phyloP scores from a whole-genome alignment of 2,329 filamentous ascomycete genomes.

The Fusarium beomiforme region DNA sequence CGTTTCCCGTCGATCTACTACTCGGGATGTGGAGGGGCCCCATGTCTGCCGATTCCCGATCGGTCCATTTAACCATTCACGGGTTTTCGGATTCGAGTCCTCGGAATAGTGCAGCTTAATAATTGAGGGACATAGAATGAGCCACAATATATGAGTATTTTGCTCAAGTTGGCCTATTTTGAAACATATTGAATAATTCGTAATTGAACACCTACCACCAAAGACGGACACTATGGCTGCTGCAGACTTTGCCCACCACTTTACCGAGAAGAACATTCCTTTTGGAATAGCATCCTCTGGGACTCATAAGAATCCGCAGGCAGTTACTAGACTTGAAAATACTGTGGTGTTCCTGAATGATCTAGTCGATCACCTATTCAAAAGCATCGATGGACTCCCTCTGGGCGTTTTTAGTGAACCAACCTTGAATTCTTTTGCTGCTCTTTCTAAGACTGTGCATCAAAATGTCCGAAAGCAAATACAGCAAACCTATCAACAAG shows the following conservation, averaged over 20 bases:
- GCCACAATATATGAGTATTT: too few species aligned
- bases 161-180: too few species aligned
- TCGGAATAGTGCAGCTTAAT: background rate
- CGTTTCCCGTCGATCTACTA: background rate
- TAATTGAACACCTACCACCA: accelerated
- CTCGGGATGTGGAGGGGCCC: conserved; percentile 27
- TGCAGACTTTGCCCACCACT: conserved; percentile 48
- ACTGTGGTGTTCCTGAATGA: conserved; percentile 62
- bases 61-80: background rate
- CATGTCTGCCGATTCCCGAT: background rate
- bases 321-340: conserved; percentile 61
- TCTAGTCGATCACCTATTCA: conserved; percentile 47
- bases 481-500: background rate
- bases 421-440: conserved; percentile 23
- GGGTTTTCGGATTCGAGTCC: background rate
- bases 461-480: background rate
- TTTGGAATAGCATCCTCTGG: conserved; percentile 61
- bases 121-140: background rate
- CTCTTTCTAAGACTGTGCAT: background rate
- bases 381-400: conserved; percentile 36
- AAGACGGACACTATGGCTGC: background rate
- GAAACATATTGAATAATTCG: accelerated
- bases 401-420: background rate
- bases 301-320: conserved; percentile 51
- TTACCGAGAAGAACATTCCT: conserved; percentile 63